A percentile compares a stretch with the other conserved stretches of the same genome.
phyloP scores from a whole-genome alignment of 2,329 filamentous ascomycete species.

The Exophiala oligosperma region DNA sequence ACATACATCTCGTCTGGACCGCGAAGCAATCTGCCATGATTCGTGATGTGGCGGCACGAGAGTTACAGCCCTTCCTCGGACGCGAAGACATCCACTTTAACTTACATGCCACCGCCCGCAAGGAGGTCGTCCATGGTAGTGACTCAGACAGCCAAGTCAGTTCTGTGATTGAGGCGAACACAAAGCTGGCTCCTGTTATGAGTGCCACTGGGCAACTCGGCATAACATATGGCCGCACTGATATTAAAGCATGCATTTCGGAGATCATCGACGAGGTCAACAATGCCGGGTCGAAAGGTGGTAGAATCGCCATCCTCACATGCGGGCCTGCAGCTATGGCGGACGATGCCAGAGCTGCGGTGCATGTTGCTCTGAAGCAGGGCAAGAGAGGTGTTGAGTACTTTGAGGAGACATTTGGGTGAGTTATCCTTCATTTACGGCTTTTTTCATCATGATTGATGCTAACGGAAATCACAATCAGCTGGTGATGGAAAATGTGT shows the following conservation, averaged over 20 bases:
- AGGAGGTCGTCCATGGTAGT: slow-evolving; percentile 4
- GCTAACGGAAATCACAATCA: too few relatives aligned
- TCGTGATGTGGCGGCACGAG: slow-evolving; percentile 29
- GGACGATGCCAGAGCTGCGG: slow-evolving; percentile 43
- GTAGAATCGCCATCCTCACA: slow-evolving; percentile 40
- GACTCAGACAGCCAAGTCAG: too few relatives aligned
- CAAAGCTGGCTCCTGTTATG: too few relatives aligned
- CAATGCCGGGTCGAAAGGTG: slow-evolving; percentile 30
- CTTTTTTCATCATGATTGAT: too few relatives aligned
- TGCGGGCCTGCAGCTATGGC: slow-evolving; percentile 49
- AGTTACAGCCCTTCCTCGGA: slow-evolving; percentile 31
- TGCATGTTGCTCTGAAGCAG: slow-evolving; percentile 37
- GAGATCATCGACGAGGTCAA: slow-evolving; percentile 35
- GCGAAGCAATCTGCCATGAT: slow-evolving; percentile 35
- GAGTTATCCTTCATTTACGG: background rate
- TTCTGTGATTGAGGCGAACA: too few relatives aligned
- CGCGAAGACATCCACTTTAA: slow-evolving; percentile 34
- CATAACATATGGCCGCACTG: slow-evolving; percentile 36
- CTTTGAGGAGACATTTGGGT: slow-evolving; percentile 48
- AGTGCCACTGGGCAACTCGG: too few relatives aligned
- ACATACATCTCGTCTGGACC: slow-evolving; percentile 38
- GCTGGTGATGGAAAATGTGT: too few relatives aligned
- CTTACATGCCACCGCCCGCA: slow-evolving; percentile 32
- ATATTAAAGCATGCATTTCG: slow-evolving; percentile 37
- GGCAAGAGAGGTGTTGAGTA: slow-evolving; percentile 41